Conservation (phyloP, 2,329 filamentous ascomycete species). For the Thielaviopsis cerberus region DNA sequence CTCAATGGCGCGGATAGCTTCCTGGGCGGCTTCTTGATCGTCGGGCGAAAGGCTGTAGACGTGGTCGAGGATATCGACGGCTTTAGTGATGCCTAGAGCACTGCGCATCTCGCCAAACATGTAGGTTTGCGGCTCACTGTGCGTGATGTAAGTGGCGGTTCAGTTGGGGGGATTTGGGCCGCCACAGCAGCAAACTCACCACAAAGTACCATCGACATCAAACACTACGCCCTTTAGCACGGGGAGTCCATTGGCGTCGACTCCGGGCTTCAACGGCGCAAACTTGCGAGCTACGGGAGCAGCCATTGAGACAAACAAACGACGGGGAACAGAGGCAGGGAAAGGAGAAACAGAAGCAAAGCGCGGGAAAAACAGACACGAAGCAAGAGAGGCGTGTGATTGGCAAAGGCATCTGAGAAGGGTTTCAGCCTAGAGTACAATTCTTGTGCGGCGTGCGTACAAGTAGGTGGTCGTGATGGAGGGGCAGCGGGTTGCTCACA, state of each 20-base stretch:
- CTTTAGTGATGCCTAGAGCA: constrained; percentile 53
- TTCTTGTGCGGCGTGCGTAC: no score
- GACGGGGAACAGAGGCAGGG: not conserved
- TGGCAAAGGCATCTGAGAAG: not conserved
- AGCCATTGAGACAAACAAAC: constrained; percentile 3
- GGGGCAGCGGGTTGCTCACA: not conserved
- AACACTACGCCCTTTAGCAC: constrained; percentile 51
- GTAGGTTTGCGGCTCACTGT: constrained; percentile 74
- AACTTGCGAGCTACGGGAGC: constrained; percentile 20
- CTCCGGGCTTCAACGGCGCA: constrained; percentile 31
- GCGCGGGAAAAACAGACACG: not conserved
- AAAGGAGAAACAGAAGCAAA: no score
- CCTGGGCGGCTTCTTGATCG: constrained; percentile 44
- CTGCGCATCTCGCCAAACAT: constrained; percentile 83
- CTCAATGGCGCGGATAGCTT: constrained; percentile 63
- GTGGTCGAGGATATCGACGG: constrained; percentile 73
- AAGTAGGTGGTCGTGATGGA: not conserved
- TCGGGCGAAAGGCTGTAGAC: constrained; percentile 52
- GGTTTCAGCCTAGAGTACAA: no score
- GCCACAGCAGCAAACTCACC: no score
- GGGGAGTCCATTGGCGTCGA: constrained; percentile 20
- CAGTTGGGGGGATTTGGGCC: not conserved
- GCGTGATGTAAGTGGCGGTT: not conserved
- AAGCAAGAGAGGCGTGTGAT: not conserved
- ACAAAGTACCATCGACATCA: constrained; percentile 88